These are phyloP conservation scores for Onygena corvina DNA, from an alignment of 2,329 filamentous ascomycete genomes.

Conservation along the genomic window DNA sequence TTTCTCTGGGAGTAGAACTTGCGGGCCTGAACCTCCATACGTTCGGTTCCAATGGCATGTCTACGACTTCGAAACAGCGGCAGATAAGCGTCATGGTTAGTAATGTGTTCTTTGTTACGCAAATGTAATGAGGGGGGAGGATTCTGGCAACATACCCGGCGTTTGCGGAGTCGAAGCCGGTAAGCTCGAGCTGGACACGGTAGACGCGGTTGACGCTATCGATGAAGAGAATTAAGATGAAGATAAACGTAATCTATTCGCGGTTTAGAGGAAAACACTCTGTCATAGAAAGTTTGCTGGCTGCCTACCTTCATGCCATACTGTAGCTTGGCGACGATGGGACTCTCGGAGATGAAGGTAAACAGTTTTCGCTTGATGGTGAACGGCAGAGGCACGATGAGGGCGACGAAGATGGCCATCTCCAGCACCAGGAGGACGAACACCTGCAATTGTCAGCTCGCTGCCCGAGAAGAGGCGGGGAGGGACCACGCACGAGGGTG, in stretches of 20 bases:
- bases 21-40: constrained; percentile 95
- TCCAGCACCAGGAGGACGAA: constrained; percentile 40
- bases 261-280: constrained; percentile 1
- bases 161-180: constrained; percentile 46
- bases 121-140: background rate
- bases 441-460: constrained; percentile 28
- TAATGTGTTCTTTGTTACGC: background rate
- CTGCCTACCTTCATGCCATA: constrained; percentile 76
- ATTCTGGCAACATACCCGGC: constrained; percentile 37
- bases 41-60: constrained; percentile 74
- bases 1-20: constrained; percentile 99
- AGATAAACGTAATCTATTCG: constrained; percentile 80
- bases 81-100: constrained; percentile 14
- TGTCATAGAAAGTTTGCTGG: background rate
- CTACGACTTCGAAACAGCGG: constrained; percentile 31
- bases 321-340: constrained; percentile 76
- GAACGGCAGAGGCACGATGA: constrained; percentile 73
- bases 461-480: too few species aligned
- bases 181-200: constrained; percentile 82
- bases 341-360: constrained; percentile 88
- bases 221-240: constrained; percentile 95
- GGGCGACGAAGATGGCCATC: constrained; percentile 39
- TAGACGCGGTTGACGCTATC: constrained; percentile 96
- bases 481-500: constrained; percentile 46
- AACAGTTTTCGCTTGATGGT: constrained; percentile 75